Conservation (phyloP, 768 basidiomycete genomes). For the Tricholoma sp. region DNA sequence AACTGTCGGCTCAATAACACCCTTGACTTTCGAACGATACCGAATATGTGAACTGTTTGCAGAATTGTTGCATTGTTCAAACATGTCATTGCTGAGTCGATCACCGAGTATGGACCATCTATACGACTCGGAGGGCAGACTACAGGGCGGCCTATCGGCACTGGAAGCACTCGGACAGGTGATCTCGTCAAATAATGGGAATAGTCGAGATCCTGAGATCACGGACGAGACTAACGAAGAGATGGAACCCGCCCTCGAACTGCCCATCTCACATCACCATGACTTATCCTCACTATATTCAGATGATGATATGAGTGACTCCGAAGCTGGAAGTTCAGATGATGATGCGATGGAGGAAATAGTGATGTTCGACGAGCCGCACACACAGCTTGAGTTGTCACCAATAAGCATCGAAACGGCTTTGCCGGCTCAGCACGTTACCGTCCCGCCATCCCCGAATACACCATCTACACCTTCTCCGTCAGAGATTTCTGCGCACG, state of each 20-base stretch:
- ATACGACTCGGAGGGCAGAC: constrained; percentile 79
- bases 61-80: constrained; percentile 95
- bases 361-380: constrained; percentile 63
- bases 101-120: constrained; percentile 56
- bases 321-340: constrained; percentile 69
- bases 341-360: constrained; percentile 84
- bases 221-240: constrained; percentile 59
- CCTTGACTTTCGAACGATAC: constrained; percentile 92
- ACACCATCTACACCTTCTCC: constrained; percentile 24
- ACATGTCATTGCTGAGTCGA: constrained; percentile 95
- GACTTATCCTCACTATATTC: constrained; percentile 56
- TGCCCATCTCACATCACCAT: constrained; percentile 58
- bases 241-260: constrained; percentile 57
- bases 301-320: constrained; percentile 74
- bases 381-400: constrained; percentile 26
- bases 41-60: constrained; percentile 96
- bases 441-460: constrained; percentile 26
- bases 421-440: constrained; percentile 26
- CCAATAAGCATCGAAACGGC: constrained; percentile 23
- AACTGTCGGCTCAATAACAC: constrained; percentile 67
- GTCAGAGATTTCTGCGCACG: constrained; percentile 23
- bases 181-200: constrained; percentile 59
- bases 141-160: constrained; percentile 82
- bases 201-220: constrained; percentile 47
- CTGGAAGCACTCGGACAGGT: constrained; percentile 86